Base-by-base conservation (phyloP, 306 rosid species). In the Boehmeria nivea region DNA sequence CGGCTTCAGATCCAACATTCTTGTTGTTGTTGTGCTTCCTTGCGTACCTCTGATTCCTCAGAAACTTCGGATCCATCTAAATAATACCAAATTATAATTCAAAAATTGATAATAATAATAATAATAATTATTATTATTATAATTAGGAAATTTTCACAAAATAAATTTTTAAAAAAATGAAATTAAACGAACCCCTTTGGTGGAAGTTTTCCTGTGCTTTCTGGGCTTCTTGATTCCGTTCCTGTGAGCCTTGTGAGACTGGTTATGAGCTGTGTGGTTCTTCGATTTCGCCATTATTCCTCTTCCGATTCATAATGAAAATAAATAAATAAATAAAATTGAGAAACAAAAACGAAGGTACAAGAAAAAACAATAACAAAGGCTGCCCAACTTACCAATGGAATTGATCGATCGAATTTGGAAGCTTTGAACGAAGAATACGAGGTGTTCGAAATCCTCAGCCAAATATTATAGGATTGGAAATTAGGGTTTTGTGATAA, bases 261-360 rank as follows among this genome's bases (percentile, higher is more conserved):
- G 99, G 76, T 93, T 93, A 94, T 93, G 99, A 33, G 99, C 95
- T 0, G 99, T 93, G 89, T 93, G 96, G 47, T 93, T 93, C 99
- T 93, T 93, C 54, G 99, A 93, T 94, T 93, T 93, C 3, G 99
- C 99, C 99, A 93, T 93, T n/a, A n/a, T n/a, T n/a, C n/a, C n/a
- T n/a, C n/a, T 21, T 77, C 93, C 87, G 81, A 25, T n/a, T n/a
- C n/a, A n/a, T n/a, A 70, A 23, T n/a, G 8, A 25, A 1, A 8
- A 14, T 8, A 2, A 47, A 24, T 12, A 1, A 8, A n/a, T 20
- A 14, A 12, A 27, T 37, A 8, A 8, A 12, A 12, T 3, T 13
- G 4, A 14, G 12, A 14, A 14, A 53, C 2, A 3, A 18, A 7
- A 9, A 9, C 37, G 10, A 12, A 31, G n/a, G n/a, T n/a, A n/a